Conservation (phyloP, 1,284 basidiomycete genomes). For the Pseudozyma pruni region DNA sequence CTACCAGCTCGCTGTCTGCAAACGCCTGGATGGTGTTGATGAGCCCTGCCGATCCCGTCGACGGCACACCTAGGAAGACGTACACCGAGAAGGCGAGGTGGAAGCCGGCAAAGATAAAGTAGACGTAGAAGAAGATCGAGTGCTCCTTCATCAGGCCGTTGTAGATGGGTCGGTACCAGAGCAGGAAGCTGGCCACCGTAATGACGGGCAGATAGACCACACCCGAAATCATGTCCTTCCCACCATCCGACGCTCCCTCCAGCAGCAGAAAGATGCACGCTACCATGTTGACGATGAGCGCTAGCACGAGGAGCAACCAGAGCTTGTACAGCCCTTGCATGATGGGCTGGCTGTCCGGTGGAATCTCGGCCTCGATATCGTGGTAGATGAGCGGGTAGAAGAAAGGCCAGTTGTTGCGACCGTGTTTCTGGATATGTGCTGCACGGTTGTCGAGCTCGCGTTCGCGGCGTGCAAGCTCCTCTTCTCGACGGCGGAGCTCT, state of each 20-base stretch:
- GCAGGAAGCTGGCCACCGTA: constrained; percentile 80
- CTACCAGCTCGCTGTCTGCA: constrained; percentile 28
- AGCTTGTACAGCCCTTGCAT: constrained; percentile 77
- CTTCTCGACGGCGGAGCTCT: constrained; percentile 78
- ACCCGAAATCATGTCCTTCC: constrained; percentile 77
- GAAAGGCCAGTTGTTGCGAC: constrained; percentile 88
- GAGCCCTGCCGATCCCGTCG: constrained; percentile 93
- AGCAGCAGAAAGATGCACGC: constrained; percentile 87
- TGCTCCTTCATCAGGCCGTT: constrained; percentile 93
- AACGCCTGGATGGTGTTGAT: constrained; percentile 83
- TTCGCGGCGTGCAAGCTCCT: constrained; percentile 82
- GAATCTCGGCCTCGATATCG: constrained; percentile 87
- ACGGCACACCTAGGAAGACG: constrained; percentile 69
- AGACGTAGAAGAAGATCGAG: constrained; percentile 71
- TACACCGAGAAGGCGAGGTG: constrained; percentile 85
- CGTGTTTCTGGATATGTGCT: constrained; percentile 80
- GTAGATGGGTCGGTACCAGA: constrained; percentile 90
- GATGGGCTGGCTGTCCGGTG: constrained; percentile 80
- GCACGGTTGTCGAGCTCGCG: constrained; percentile 73
- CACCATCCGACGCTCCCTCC: constrained; percentile 79
- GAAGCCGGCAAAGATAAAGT: constrained; percentile 77
- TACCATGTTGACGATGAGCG: constrained; percentile 87
- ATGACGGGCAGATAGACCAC: constrained; percentile 87
- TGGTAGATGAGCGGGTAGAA: constrained; percentile 95
- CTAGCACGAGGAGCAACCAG: constrained; percentile 72